Evolutionary conservation across 1,284 basidiomycete species (phyloP), one percentile per base, ranked within the genome.

Genomic region (Fistulinella cinereoalba): DNA sequence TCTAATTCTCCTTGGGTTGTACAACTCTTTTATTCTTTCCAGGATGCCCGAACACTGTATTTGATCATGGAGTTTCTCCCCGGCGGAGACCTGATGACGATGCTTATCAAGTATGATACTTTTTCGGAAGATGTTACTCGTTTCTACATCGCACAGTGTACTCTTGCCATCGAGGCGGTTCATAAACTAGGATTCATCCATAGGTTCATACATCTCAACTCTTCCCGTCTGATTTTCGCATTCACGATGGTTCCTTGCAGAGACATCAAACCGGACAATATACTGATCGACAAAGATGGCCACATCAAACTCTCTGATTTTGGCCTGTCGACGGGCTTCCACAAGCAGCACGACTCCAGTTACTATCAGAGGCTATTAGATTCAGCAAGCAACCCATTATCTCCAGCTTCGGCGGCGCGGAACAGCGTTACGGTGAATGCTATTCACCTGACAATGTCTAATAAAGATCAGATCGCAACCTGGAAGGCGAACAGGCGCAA

Each of bases 41-140:
- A 99, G 67, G 96, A 97, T 67, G 78, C 92, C 18, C 79, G 89
- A 31, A 96, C 92, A 58, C 80, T 99, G 24, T 99, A 98, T 71
- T 78, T 99, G 47, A 89, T 99, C 71, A 99, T 99, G 96, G 97
- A 99, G 68, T 99, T 97, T 71, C 75, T 99, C 47, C 96, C 97
- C 38, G 97, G 97, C 38, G 97, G 97, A 31, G 97, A 99, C 68
- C 75, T 99, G 51, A 99, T 99, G 97, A 88, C 86, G 22, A 99
- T 98, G 97, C 78, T 99, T 50, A 99, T 99, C 79, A 98, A 99
- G 71, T 98, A 99, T 70, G 97, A 99, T 65, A 98, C 95, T 0
- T 99, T 99, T 71, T 92, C 92, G 1, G 96, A 99, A 68, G 97
- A 99, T 61, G 96, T 99, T 12, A 96, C 94, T 42, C 81, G 97